These are phyloP conservation scores for Tausonia pullulans DNA, from an alignment of 1,284 basidiomycete species.

Conservation along the genomic window DNA sequence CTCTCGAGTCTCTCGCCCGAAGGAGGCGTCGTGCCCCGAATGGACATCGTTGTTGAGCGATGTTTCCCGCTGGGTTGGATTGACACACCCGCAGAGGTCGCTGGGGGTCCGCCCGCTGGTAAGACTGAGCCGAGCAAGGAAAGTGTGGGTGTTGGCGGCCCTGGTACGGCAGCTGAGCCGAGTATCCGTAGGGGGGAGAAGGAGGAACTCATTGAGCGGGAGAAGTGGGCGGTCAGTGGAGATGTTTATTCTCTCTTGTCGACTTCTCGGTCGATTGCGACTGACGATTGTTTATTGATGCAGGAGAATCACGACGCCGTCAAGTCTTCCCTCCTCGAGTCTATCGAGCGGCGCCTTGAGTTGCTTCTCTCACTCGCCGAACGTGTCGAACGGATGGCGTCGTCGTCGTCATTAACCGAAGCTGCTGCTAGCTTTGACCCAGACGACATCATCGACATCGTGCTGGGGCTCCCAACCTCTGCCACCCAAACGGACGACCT, in stretches of 20 bases:
- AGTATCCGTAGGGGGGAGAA: constrained; percentile 43
- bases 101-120: constrained; percentile 49
- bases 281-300: background rate
- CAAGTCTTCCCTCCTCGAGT: constrained; percentile 23
- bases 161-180: constrained; percentile 22
- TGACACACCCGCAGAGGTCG: constrained; percentile 32
- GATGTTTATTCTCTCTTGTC: background rate
- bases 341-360: constrained; percentile 25
- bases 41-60: constrained; percentile 67
- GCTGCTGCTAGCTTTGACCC: background rate
- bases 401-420: constrained; percentile 34
- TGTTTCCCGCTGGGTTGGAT: constrained; percentile 37
- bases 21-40: constrained; percentile 63
- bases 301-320: constrained; percentile 30
- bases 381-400: constrained; percentile 42
- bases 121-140: constrained; percentile 45
- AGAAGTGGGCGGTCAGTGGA: constrained; percentile 23
- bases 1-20: constrained; percentile 68
- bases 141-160: constrained; percentile 38
- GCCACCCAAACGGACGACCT: background rate
- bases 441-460: too few relatives aligned
- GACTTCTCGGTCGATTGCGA: background rate
- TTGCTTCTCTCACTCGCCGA: constrained; percentile 42
- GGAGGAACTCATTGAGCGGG: constrained; percentile 52
- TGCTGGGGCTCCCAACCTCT: background rate